Evolutionary conservation across 2,329 filamentous ascomycete species (phyloP).

Genomic region (Triangularia setosa): DNA sequence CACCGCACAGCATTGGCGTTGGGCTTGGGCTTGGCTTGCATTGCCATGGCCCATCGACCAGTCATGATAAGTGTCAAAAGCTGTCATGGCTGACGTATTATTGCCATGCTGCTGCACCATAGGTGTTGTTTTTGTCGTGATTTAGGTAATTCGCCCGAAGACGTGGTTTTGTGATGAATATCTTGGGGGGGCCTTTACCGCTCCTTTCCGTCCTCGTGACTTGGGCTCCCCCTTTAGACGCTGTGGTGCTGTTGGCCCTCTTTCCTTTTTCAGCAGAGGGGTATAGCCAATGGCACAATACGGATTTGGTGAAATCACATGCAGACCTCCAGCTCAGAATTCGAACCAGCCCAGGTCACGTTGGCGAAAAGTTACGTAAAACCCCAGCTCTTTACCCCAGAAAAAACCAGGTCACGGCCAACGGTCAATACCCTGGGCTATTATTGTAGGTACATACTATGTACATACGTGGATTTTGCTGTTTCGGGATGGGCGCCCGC

Average conservation of each 20-base stretch:
- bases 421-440: not conserved
- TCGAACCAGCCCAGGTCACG: constrained; percentile 17
- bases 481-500: too few species aligned
- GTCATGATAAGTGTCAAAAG: constrained; percentile 1
- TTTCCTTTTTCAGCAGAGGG: constrained; percentile 2
- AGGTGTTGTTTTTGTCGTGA: not conserved
- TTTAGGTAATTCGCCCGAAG: not conserved
- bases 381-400: constrained; percentile 11
- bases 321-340: constrained; percentile 11
- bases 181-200: constrained; percentile 5
- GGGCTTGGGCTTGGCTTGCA: not conserved
- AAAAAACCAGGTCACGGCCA: not conserved
- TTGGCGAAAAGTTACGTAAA: constrained; percentile 26
- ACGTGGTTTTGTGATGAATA: not conserved
- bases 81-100: constrained; percentile 3
- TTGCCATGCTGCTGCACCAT: constrained; percentile 9
- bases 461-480: too few species aligned
- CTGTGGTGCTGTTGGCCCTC: not conserved
- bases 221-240: not conserved
- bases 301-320: constrained; percentile 13
- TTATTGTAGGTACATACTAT: too few species aligned
- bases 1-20: not conserved
- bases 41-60: not conserved
- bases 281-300: constrained; percentile 6
- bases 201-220: constrained; percentile 11